phyloP scores from a whole-genome alignment of 495 filamentous ascomycete genomes.

The Talaromyces thailandensis region DNA sequence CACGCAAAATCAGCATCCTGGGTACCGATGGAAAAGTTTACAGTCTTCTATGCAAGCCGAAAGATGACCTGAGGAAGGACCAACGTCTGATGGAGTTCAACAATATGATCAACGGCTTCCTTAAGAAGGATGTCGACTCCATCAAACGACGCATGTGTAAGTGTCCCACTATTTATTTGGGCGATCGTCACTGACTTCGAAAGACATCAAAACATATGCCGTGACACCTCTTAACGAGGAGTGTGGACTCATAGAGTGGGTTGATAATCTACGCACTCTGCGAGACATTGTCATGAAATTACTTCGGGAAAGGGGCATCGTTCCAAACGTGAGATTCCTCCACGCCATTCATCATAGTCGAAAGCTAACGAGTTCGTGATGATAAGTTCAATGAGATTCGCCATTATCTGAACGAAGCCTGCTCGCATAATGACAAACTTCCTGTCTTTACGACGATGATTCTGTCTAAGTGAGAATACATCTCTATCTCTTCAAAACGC shows the following conservation, averaged over 20 bases:
- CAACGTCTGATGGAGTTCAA: slow-evolving; percentile 99
- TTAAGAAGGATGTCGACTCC: slow-evolving; percentile 84
- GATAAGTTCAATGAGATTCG: slow-evolving; percentile 50
- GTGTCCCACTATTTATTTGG: slow-evolving; percentile 11
- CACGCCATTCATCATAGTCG: background rate
- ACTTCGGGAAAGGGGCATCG: slow-evolving; percentile 62
- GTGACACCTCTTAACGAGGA: slow-evolving; percentile 97
- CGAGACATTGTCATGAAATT: slow-evolving; percentile 80
- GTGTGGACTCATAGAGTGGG: slow-evolving; percentile 97
- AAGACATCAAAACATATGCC: slow-evolving; percentile 90
- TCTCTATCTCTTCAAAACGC: background rate
- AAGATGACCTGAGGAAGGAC: slow-evolving; percentile 94
- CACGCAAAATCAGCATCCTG: slow-evolving; percentile 78
- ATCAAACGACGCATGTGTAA: slow-evolving; percentile 69
- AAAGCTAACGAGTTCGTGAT: background rate
- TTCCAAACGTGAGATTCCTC: slow-evolving; percentile 30
- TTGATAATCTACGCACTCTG: slow-evolving; percentile 89
- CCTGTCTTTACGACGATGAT: slow-evolving; percentile 63
- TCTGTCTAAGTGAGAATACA: slow-evolving; percentile 29
- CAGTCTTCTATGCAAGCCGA: slow-evolving; percentile 89
- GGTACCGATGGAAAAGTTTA: slow-evolving; percentile 86
- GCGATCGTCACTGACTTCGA: slow-evolving; percentile 12
- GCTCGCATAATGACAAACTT: slow-evolving; percentile 42
- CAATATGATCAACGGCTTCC: slow-evolving; percentile 87
- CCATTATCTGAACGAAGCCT: slow-evolving; percentile 47